phyloP scores from a whole-genome alignment of 371 early-diverging fungal genomes.

The Mortierella sp. region DNA sequence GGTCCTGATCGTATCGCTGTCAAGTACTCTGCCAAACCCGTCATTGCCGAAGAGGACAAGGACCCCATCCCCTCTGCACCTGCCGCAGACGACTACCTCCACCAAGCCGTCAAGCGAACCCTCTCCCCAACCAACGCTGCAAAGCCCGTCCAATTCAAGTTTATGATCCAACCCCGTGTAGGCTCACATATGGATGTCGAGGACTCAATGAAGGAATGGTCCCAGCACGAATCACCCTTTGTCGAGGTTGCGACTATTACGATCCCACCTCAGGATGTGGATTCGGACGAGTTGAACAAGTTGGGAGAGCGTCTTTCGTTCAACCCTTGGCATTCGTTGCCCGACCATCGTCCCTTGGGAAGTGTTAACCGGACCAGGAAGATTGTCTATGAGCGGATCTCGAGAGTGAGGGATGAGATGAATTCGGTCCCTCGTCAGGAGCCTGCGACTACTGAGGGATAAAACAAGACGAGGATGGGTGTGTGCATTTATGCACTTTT shows the following conservation, averaged over 20 bases:
- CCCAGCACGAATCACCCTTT: conserved; percentile 37
- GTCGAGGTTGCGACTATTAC: conserved; percentile 34
- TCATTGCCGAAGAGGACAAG: background rate
- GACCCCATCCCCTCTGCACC: conserved; percentile 25
- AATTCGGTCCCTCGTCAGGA: conserved; percentile 45
- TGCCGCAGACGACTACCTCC: conserved; percentile 21
- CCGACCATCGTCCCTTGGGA: conserved; percentile 39
- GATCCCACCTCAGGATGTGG: conserved; percentile 36
- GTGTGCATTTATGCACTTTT: too few relatives aligned
- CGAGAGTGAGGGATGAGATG: conserved; percentile 30
- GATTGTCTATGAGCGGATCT: conserved; percentile 47
- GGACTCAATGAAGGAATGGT: conserved; percentile 40
- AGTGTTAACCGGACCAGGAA: conserved; percentile 39
- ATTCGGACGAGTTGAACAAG: conserved; percentile 17
- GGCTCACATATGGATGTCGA: conserved; percentile 31
- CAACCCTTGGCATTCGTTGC: conserved; percentile 45
- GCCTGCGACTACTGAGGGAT: conserved; percentile 14
- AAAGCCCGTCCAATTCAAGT: conserved; percentile 31
- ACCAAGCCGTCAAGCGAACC: conserved; percentile 28
- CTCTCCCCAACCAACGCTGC: background rate
- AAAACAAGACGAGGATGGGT: background rate
- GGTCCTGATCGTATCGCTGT: conserved; percentile 34
- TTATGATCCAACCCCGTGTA: conserved; percentile 35
- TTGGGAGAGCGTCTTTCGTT: conserved; percentile 47
- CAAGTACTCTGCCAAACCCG: conserved; percentile 47